Percentiles rank a stretch among this genome's conserved stretches.
Conservation (phyloP, 768 basidiomycete genomes). For the Leucocoprinus birnbaumii region DNA sequence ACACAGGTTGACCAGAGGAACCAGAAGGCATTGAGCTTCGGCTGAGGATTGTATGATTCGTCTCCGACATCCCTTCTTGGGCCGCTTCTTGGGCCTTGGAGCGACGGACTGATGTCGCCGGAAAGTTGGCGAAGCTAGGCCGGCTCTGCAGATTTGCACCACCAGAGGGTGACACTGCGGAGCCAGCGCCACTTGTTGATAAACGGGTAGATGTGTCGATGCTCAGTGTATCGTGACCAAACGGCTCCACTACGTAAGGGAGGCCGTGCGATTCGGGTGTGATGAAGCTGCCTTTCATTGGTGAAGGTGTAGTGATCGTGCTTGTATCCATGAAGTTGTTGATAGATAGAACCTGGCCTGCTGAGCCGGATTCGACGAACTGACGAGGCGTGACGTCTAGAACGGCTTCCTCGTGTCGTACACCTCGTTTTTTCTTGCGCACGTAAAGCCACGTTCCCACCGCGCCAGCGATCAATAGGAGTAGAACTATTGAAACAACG, state of each 20-base stretch:
- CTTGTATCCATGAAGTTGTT: conserved; percentile 11
- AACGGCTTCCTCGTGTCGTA: background rate
- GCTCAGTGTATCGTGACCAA: background rate
- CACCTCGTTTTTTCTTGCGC: conserved; percentile 11
- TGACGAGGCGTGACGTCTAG: conserved; percentile 14
- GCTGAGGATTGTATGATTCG: background rate
- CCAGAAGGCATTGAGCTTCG: background rate
- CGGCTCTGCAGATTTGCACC: background rate
- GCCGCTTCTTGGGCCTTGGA: conserved; percentile 20
- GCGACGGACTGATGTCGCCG: conserved; percentile 13
- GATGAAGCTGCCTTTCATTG: background rate
- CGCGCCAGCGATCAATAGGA: conserved; percentile 22
- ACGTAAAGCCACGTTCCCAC: conserved; percentile 16
- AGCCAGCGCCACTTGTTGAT: background rate
- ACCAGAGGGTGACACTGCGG: background rate
- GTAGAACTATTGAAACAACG: conserved; percentile 25
- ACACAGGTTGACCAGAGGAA: background rate
- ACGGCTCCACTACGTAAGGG: background rate
- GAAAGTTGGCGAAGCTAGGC: conserved; percentile 15
- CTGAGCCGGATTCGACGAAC: conserved; percentile 12
- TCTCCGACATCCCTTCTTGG: conserved; percentile 3
- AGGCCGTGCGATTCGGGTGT: background rate
- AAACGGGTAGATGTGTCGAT: background rate
- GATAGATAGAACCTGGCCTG: conserved; percentile 16
- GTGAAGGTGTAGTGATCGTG: conserved; percentile 3